phyloP scores from a whole-genome alignment of 176 grass and related monocot species.

The Hyparrhenia diplandra region DNA sequence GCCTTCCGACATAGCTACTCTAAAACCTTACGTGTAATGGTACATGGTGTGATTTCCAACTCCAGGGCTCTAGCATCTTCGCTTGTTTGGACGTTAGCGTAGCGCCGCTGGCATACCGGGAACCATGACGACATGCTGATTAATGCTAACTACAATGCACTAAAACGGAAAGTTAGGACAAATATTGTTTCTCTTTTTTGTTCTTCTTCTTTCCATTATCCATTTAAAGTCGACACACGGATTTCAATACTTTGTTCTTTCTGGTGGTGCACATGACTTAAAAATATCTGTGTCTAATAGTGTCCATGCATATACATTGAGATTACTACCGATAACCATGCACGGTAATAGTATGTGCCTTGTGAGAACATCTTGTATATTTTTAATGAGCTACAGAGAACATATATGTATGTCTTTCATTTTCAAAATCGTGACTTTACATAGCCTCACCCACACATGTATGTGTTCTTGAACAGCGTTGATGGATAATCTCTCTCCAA shows the following conservation, averaged over 20 bases:
- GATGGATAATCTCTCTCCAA: conserved; percentile 7
- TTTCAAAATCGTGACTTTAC: neutral
- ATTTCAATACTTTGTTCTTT: too few species aligned
- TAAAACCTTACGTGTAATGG: too few species aligned
- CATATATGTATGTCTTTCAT: neutral
- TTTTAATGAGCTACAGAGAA: neutral
- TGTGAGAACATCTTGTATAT: neutral
- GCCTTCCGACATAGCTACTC: too few species aligned
- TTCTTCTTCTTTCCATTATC: too few species aligned
- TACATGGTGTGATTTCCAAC: too few species aligned
- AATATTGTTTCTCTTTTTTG: too few species aligned
- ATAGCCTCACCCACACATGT: neutral
- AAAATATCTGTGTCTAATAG: neutral
- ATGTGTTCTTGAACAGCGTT: conserved; percentile 22
- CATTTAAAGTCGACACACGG: too few species aligned
- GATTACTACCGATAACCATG: neutral
- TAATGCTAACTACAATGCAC: too few species aligned
- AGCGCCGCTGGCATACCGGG: neutral
- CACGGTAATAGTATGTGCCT: neutral
- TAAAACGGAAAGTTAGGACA: too few species aligned
- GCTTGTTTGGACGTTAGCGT: neutral
- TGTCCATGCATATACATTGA: neutral
- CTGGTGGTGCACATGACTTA: too few species aligned
- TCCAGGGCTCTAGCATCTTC: too few species aligned
- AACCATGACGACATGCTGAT: neutral